Percentiles rank a stretch among this genome's conserved stretches.
Evolutionary conservation across 805 yeast species (phyloP).

Genomic region (Kuraishia piskuri): DNA sequence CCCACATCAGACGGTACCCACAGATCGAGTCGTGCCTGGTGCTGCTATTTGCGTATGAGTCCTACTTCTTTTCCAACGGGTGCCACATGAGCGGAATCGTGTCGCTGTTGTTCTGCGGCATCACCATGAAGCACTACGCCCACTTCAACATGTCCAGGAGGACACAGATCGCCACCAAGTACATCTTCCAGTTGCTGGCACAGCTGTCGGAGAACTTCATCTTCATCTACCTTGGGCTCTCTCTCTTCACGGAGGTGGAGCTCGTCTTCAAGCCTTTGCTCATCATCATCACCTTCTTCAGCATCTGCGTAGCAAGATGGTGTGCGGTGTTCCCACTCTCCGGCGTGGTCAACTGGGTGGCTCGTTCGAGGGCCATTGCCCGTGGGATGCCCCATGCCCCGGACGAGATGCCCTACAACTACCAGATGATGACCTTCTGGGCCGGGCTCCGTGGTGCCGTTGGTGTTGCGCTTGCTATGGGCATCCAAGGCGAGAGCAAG

Average conservation of each 20-base stretch:
- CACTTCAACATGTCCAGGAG: slow-evolving; percentile 96
- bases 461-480: slow-evolving; percentile 98
- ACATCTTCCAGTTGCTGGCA: slow-evolving; percentile 88
- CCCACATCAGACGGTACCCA: slow-evolving; percentile 91
- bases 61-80: slow-evolving; percentile 96
- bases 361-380: slow-evolving; percentile 49
- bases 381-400: slow-evolving; percentile 38
- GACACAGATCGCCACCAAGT: slow-evolving; percentile 93
- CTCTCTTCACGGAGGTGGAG: slow-evolving; percentile 93
- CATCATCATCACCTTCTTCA: slow-evolving; percentile 81
- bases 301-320: slow-evolving; percentile 94
- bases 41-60: slow-evolving; percentile 84
- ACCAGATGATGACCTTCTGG: slow-evolving; percentile 99
- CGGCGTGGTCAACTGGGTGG: slow-evolving; percentile 70
- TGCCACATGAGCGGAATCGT: slow-evolving; percentile 99
- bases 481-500: slow-evolving; percentile 89
- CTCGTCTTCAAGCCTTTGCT: slow-evolving; percentile 89
- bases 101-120: slow-evolving; percentile 90
- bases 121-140: slow-evolving; percentile 93
- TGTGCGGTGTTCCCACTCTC: slow-evolving; percentile 95
- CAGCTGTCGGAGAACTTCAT: slow-evolving; percentile 95
- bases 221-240: slow-evolving; percentile 88
- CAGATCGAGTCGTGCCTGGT: slow-evolving; percentile 94
- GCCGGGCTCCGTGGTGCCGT: slow-evolving; percentile 99
- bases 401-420: slow-evolving; percentile 89